Conservation (phyloP, 352 stramenopile species). For the Pythium sukuiense region DNA sequence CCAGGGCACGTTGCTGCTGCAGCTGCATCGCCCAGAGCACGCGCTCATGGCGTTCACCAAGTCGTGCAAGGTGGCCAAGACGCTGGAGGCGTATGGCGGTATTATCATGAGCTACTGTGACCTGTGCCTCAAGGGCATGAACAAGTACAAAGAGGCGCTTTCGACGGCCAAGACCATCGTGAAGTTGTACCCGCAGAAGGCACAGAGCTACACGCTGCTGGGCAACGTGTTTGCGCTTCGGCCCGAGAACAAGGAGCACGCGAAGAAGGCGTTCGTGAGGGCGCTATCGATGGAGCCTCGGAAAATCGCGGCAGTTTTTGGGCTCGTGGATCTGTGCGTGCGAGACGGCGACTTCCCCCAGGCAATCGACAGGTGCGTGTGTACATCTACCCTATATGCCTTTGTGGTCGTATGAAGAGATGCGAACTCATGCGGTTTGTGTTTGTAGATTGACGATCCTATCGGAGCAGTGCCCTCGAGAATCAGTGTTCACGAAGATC, state of each 20-base stretch:
- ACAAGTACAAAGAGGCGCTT: conserved; percentile 78
- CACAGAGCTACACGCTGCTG: conserved; percentile 70
- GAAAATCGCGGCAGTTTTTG: conserved; percentile 64
- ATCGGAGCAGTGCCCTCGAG: conserved; percentile 45
- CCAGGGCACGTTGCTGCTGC: conserved; percentile 57
- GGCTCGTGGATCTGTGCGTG: conserved; percentile 66
- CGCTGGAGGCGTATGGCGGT: conserved; percentile 67
- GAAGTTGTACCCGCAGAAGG: conserved; percentile 68
- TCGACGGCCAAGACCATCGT: conserved; percentile 63
- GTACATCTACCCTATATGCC: too few species aligned
- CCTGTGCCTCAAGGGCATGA: conserved; percentile 54
- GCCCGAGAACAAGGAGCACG: conserved; percentile 58
- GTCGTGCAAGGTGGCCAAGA: conserved; percentile 56
- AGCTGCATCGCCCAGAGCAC: conserved; percentile 58
- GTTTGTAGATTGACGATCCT: conserved; percentile 40
- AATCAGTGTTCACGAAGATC: conserved; percentile 79
- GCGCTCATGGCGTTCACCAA: conserved; percentile 66
- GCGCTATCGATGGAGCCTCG: conserved; percentile 61
- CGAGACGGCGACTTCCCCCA: conserved; percentile 46
- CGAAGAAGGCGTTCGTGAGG: conserved; percentile 56
- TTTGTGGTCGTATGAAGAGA: too few species aligned
- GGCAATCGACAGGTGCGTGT: conserved; percentile 61
- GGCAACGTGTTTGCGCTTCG: conserved; percentile 73
- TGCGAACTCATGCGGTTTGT: background rate
- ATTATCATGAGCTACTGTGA: conserved; percentile 78